phyloP scores from a whole-genome alignment of 805 yeast species.

The Jamesozyma rosinii region DNA sequence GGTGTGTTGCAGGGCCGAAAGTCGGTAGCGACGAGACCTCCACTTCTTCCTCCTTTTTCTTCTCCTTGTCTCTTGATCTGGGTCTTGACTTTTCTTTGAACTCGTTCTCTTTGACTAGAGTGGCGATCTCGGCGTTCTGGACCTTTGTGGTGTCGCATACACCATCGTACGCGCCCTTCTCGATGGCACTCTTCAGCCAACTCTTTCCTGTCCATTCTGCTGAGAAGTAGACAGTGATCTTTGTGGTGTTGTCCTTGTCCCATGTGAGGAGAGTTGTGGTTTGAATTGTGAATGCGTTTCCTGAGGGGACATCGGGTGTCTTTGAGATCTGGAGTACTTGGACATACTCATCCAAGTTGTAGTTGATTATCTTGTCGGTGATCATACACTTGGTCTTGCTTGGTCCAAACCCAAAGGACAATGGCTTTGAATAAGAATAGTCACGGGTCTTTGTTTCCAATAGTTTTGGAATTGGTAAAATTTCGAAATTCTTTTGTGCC shows the following conservation, averaged over 20 bases:
- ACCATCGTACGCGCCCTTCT: constrained; percentile 65
- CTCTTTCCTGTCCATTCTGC: constrained; percentile 69
- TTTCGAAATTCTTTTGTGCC: constrained; percentile 54
- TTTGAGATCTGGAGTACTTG: constrained; percentile 48
- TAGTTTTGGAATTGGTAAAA: constrained; percentile 39
- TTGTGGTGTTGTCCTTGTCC: constrained; percentile 51
- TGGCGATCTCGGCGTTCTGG: constrained; percentile 40
- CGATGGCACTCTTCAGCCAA: constrained; percentile 71
- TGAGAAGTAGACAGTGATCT: constrained; percentile 42
- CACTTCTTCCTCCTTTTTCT: constrained; percentile 12
- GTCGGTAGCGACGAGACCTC: constrained; percentile 24
- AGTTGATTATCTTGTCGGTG: constrained; percentile 46
- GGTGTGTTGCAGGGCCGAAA: constrained; percentile 35
- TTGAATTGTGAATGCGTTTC: constrained; percentile 53
- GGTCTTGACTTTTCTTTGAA: background rate
- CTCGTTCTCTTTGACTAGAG: constrained; percentile 15
- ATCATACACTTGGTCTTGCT: constrained; percentile 63
- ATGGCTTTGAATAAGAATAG: constrained; percentile 54
- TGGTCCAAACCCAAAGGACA: constrained; percentile 64
- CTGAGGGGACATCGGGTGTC: constrained; percentile 82
- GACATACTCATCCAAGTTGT: constrained; percentile 40
- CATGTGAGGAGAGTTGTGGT: constrained; percentile 54
- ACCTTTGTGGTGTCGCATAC: constrained; percentile 50
- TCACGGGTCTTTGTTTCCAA: constrained; percentile 36
- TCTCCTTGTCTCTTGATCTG: constrained; percentile 1